Percentiles rank a stretch among this genome's conserved stretches.
phyloP scores from a whole-genome alignment of 192 early-diverging fungal genomes.

The Podila clonocystis region DNA sequence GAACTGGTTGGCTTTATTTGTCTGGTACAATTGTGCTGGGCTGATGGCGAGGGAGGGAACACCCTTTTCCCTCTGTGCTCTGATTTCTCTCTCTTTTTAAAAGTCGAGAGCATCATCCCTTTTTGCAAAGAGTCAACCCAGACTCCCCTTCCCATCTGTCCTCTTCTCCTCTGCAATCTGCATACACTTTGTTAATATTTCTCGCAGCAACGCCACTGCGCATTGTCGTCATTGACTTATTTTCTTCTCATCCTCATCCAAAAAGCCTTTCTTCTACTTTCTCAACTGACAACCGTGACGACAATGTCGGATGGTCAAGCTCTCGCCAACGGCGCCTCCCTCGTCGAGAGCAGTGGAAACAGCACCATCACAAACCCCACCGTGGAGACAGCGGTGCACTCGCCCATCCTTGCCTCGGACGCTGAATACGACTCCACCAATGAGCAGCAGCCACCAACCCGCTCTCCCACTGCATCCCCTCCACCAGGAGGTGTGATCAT shows the following conservation, averaged over 20 bases:
- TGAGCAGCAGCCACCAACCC: slow-evolving; percentile 34
- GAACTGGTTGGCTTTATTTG: background rate
- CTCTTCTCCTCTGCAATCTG: background rate
- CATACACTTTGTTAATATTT: background rate
- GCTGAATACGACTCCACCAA: slow-evolving; percentile 31
- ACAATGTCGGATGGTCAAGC: too few relatives aligned
- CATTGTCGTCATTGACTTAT: too few relatives aligned
- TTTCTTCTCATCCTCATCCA: background rate
- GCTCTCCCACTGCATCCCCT: slow-evolving; percentile 19
- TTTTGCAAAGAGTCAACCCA: slow-evolving; percentile 1
- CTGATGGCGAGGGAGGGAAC: too few relatives aligned
- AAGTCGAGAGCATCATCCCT: background rate
- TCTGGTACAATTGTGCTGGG: background rate
- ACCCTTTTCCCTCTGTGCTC: background rate
- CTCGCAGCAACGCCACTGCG: too few relatives aligned
- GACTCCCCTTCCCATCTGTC: background rate
- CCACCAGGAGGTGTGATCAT: slow-evolving; percentile 4
- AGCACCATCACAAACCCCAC: background rate
- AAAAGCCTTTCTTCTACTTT: background rate
- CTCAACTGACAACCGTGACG: background rate
- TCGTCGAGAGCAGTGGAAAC: background rate
- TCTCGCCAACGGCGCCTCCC: background rate
- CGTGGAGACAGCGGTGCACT: background rate
- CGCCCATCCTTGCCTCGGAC: slow-evolving; percentile 36
- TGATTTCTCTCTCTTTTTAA: background rate